Evolutionary conservation across 108 stramenopile genomes (phyloP), one percentile per base, ranked within the genome.

Genomic region (Fragilaria radians): DNA sequence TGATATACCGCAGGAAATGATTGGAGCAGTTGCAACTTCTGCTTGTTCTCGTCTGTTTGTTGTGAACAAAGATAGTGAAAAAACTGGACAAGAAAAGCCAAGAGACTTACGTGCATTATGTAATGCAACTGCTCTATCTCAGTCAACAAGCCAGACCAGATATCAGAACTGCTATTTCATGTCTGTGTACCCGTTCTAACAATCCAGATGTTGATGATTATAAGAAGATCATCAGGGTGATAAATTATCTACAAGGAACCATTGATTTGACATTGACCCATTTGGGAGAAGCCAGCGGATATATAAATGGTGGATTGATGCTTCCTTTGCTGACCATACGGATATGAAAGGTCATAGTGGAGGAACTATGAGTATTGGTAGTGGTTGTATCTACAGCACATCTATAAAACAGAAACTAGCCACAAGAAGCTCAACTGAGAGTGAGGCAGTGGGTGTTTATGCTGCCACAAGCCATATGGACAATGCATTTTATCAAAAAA

Each of bases 261-360:
- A 48, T 25, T 1, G 48, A 65, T 31, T 29, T 73, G 27, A 5
- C 33, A 14, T 48, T 68, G n/a, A 46, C 45, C 0, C 50, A 70
- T 0, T 47, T 30, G n/a, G 59, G 29, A 4, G 60, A 62, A 26
- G 25, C 25, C 18, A 21, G 29, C 4, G 18, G 46, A 2, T 28
- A 49, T 0, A 31, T 70, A n/a, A n/a, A n/a, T 73, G 0, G n/a
- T n/a, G n/a, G n/a, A n/a, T n/a, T n/a, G n/a, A n/a, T n/a, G n/a
- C n/a, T n/a, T n/a, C n/a, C n/a, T 63, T 49, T 46, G 65, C 65
- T 5, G 65, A 59, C 18, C 74, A 76, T 42, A 9, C 18, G 0
- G 68, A 80, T 31, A 57, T 62, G 59, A 65, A 54, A 25, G 48
- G 77, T 3, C 77, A 78, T n/a, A 74, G 65, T 1, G 73, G 78